Base-by-base conservation (phyloP, 129 eudicot species). In the Tanacetum coccineum region DNA sequence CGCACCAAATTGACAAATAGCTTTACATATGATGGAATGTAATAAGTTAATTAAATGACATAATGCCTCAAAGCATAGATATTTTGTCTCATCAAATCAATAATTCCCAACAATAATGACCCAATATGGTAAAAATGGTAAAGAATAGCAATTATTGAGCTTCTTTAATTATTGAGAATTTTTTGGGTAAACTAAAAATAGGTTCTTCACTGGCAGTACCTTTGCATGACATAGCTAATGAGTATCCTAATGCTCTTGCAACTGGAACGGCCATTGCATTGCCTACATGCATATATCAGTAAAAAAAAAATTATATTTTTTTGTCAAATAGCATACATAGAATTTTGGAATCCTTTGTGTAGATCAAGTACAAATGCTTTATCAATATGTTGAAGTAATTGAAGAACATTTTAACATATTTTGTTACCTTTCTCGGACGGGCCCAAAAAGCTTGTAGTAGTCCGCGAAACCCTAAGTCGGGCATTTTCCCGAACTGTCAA, bases 221-320 rank as follows among this genome's bases (percentile, higher is more conserved):
- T 47, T 67, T 82, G 70, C 39, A 53, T 8, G 96, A 81, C 83
- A 77, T 30, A 1, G 85, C 97, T 49, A 90, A 42, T 0, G 86
- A 76, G 59, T 68, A 82, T 1, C 97, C 97, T 26, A 90, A 69
- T 0, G 97, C 95, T n/a, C 91, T 75, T 0, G 95, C 91, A 2
- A 81, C 97, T 3, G 97, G 97, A 17, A 86, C 83, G 1, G 95
- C 95, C 13, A 89, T 95, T 6, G 95, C 96, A 67, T 89, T 89
- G 18, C 95, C 96, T 4, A 90, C 95, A 68, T 90, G 95, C 2
- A 76, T 84, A 73, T 90, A 90, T 72, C 97, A 86, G 32, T 15
- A 52, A 7, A 32, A 18, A 50, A 17, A 60, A 1, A n/a, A 6
- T 4, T 13, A 2, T 4, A 30, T 26, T 59, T 19, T 11, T 10